phyloP scores from a whole-genome alignment of 2,329 filamentous ascomycete genomes.

The Sarocladiaceae sp. region DNA sequence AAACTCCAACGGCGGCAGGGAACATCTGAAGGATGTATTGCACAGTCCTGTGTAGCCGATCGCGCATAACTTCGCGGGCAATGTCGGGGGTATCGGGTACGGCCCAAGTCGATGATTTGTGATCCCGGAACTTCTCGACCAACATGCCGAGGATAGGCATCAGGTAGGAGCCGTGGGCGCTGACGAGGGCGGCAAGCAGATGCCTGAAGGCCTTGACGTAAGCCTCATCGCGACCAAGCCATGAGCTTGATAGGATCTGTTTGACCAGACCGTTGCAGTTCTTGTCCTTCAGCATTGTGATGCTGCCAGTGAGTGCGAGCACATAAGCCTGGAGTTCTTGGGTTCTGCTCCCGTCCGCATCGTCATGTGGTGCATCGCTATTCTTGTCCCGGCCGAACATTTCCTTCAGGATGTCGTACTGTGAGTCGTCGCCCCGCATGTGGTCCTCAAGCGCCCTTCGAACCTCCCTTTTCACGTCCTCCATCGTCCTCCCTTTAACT shows the following conservation, averaged over 20 bases:
- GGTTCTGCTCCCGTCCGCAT: constrained; percentile 45
- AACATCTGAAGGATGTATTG: constrained; percentile 75
- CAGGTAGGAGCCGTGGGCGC: constrained; percentile 77
- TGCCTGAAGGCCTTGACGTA: constrained; percentile 65
- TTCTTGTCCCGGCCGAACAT: constrained; percentile 47
- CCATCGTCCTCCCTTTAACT: constrained; percentile 47
- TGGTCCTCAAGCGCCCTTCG: constrained; percentile 53
- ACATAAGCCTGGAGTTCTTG: constrained; percentile 58
- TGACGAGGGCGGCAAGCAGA: constrained; percentile 69
- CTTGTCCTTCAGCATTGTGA: constrained; percentile 54
- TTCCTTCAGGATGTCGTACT: constrained; percentile 58
- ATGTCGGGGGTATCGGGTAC: constrained; percentile 55
- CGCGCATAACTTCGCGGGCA: constrained; percentile 59
- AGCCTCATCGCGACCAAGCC: constrained; percentile 60
- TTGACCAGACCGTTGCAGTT: constrained; percentile 56
- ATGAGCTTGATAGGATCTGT: constrained; percentile 56
- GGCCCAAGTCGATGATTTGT: constrained; percentile 39
- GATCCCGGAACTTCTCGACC: constrained; percentile 68
- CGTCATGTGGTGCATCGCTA: constrained; percentile 27
- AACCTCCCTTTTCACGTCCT: constrained; percentile 52
- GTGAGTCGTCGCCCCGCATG: constrained; percentile 52
- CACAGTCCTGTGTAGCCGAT: constrained; percentile 71
- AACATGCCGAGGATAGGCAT: constrained; percentile 73
- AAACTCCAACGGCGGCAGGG: constrained; percentile 68
- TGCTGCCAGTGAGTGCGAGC: constrained; percentile 57